Base-by-base conservation (phyloP, 2,329 filamentous ascomycete genomes). In the Cladobotryum protrusum region DNA sequence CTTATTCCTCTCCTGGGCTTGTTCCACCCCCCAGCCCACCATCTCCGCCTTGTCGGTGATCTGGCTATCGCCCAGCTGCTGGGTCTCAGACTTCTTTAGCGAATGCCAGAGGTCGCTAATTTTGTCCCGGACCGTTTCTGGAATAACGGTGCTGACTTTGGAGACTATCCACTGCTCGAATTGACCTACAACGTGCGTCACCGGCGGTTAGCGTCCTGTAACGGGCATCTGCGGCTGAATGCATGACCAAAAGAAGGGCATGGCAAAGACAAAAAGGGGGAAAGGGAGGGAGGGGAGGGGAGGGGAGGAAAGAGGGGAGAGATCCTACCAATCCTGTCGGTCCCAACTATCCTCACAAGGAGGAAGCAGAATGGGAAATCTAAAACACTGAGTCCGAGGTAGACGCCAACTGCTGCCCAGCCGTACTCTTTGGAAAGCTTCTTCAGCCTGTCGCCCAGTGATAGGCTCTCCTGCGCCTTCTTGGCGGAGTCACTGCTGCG, bases 291-390 rank as follows among this genome's bases (percentile, higher is more conserved):
- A 35, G 14, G 33, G 33, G 35, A 37, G 35, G 35, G 12, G 14
- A 17, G 35, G 17, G 35, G 35, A 13, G 35, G 17, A n/a, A n/a
- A n/a, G 12, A 9, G 35, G 11, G n/a, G 12, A 13, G 6, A 5
- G 5, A 42, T 54, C 72, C 73, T 69, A 77, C 89, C 91, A 61
- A 99, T 93, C 49, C 80, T 81, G 20, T 99, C 93, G 0, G 88
- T 87, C 14, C 93, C 93, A 2, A 96, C 78, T 47, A 83, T 73
- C 50, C 85, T 81, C 43, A 99, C 93, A 9, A 93, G 82, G 48
- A 95, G 70, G 72, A 96, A 99, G 71, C 92, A 97, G 65, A 97
- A 88, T 0, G 93, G 93, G 57, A 97, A 95, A 70, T 99, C 93
- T 46, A 96, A 72, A 35, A 87, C 86, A 39, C 87, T 91, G 48